Conservation (phyloP, 148 eudicot genomes). For the Chenopodium berlandieri region DNA sequence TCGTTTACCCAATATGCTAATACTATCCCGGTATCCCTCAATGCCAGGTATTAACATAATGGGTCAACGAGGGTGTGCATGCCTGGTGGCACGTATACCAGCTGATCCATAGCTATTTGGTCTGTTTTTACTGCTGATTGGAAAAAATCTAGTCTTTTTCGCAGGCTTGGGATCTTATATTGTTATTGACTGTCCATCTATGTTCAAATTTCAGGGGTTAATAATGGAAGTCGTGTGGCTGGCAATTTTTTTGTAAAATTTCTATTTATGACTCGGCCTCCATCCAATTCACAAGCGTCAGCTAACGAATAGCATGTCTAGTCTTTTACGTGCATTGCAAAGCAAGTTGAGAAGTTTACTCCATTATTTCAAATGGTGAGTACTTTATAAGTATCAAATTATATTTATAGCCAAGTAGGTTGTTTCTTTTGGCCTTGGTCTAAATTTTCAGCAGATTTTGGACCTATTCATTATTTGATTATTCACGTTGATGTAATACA, state of each 20-base stretch:
- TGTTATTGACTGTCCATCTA: background rate
- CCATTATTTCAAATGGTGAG: background rate
- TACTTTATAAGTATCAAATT: background rate
- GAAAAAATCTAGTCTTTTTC: background rate
- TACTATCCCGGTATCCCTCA: background rate
- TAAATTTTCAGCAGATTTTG: conserved; percentile 15
- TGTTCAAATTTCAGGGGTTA: background rate
- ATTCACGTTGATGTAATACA: background rate
- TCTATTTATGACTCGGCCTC: background rate
- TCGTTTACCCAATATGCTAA: too few relatives aligned
- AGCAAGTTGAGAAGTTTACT: conserved; percentile 11
- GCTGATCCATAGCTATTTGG: background rate
- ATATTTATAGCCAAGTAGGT: background rate
- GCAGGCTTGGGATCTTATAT: background rate
- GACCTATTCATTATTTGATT: conserved; percentile 14
- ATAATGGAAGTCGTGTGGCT: background rate
- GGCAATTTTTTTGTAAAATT: too few relatives aligned
- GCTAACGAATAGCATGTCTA: conserved; percentile 6
- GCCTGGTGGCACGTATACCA: background rate
- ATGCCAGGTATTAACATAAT: too few relatives aligned
- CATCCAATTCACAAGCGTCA: background rate
- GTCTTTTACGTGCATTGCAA: background rate
- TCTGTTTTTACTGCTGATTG: background rate
- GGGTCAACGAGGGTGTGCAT: background rate
- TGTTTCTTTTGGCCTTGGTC: background rate